These are phyloP conservation scores for Lepiota brunneoincarnata DNA, from an alignment of 768 basidiomycete species.

Conservation along the genomic window DNA sequence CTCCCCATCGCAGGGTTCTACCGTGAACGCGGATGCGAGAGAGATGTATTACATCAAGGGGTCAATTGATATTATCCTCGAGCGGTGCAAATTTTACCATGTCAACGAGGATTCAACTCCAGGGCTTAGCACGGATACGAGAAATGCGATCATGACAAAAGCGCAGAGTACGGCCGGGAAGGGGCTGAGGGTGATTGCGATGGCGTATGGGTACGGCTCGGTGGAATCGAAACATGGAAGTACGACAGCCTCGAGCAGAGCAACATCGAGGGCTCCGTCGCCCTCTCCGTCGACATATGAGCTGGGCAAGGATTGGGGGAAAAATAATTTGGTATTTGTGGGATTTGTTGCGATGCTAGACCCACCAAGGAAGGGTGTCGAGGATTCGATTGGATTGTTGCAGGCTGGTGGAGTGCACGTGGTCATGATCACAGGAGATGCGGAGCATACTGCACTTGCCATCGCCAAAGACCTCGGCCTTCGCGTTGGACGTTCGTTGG, in stretches of 20 bases:
- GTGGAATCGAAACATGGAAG: constrained; percentile 29
- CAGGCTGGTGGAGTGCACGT: constrained; percentile 89
- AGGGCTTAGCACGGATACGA: constrained; percentile 64
- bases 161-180: constrained; percentile 70
- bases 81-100: constrained; percentile 86
- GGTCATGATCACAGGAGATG: constrained; percentile 98
- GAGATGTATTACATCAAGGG: constrained; percentile 93
- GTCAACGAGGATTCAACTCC: constrained; percentile 90
- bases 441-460: constrained; percentile 85
- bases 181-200: constrained; percentile 85
- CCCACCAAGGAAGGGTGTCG: constrained; percentile 92
- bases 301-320: constrained; percentile 18
- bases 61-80: constrained; percentile 83
- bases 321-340: constrained; percentile 75
- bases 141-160: constrained; percentile 63
- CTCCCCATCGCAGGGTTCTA: constrained; percentile 13
- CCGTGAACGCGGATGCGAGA: constrained; percentile 34
- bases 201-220: constrained; percentile 83
- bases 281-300: constrained; percentile 17
- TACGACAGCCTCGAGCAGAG: constrained; percentile 24
- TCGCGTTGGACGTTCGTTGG: constrained; percentile 57
- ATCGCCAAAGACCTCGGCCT: constrained; percentile 88
- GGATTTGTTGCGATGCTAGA: constrained; percentile 97
- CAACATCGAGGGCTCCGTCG: constrained; percentile 25
- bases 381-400: constrained; percentile 78